Conservation (phyloP, 1,139 yeast genomes). For the Taphrina flavorubra region DNA sequence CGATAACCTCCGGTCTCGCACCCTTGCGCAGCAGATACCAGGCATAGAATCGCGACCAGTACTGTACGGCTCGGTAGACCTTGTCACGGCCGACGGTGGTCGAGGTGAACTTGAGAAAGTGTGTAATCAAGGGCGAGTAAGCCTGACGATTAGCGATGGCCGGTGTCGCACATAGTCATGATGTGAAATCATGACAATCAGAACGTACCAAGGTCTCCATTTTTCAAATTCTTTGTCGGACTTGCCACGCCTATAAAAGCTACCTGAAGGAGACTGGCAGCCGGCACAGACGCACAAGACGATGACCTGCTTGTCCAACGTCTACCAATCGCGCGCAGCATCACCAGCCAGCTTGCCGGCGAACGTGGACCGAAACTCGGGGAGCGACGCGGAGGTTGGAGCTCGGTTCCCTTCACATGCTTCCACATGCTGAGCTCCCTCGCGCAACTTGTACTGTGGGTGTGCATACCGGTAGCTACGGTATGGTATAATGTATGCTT, state of each 20-base stretch:
- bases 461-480: too few relatives aligned
- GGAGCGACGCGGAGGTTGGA: conserved; percentile 1
- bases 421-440: neutral
- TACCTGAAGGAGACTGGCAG: neutral
- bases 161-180: neutral
- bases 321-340: too few relatives aligned
- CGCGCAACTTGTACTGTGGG: neutral
- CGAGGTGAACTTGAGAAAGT: conserved; percentile 37
- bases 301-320: too few relatives aligned
- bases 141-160: conserved; percentile 9
- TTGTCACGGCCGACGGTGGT: conserved; percentile 76
- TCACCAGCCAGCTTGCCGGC: too few relatives aligned
- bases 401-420: conserved; percentile 8
- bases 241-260: neutral
- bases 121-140: conserved; percentile 36
- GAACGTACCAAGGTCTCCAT: conserved; percentile 18
- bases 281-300: neutral
- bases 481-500: too few relatives aligned
- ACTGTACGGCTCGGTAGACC: conserved; percentile 77
- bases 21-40: conserved; percentile 69
- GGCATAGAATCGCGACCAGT: conserved; percentile 73
- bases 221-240: neutral
- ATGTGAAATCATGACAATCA: too few relatives aligned
- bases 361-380: too few relatives aligned
- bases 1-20: conserved; percentile 59